These are phyloP conservation scores for Thymus quinquecostatus DNA, from an alignment of 257 asterid genomes.

Conservation along the genomic window DNA sequence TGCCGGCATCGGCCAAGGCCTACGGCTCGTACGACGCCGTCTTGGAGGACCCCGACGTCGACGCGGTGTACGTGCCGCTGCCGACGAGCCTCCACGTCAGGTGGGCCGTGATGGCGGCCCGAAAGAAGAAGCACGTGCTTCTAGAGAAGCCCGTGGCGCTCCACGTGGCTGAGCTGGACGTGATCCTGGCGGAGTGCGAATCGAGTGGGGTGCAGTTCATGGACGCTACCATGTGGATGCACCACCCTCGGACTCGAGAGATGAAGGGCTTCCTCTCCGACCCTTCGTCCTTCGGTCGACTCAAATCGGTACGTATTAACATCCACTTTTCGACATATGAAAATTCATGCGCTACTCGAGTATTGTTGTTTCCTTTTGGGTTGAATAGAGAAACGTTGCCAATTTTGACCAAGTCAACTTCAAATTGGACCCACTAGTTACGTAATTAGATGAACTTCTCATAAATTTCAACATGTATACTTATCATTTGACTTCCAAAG, in stretches of 20 bases:
- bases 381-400: too few species aligned
- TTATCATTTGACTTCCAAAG: too few species aligned
- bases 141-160: conserved; percentile 62
- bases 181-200: conserved; percentile 46
- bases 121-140: conserved; percentile 56
- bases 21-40: conserved; percentile 61
- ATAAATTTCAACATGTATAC: too few species aligned
- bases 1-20: conserved; percentile 49
- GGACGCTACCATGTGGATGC: conserved; percentile 66
- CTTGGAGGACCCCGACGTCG: conserved; percentile 58
- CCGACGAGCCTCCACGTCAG: conserved; percentile 64
- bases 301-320: conserved; percentile 38
- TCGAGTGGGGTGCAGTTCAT: conserved; percentile 54
- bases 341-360: too few species aligned
- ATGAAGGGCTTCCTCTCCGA: conserved; percentile 45
- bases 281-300: conserved; percentile 36
- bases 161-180: conserved; percentile 45
- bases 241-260: conserved; percentile 47
- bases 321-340: too few species aligned
- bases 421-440: too few species aligned
- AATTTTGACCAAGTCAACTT: too few species aligned
- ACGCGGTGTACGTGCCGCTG: conserved; percentile 60
- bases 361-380: too few species aligned
- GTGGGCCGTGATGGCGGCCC: conserved; percentile 68
- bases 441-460: too few species aligned